These are phyloP conservation scores for Cardamine resedifolia DNA, from an alignment of 345 rosid genomes.

Conservation along the genomic window DNA sequence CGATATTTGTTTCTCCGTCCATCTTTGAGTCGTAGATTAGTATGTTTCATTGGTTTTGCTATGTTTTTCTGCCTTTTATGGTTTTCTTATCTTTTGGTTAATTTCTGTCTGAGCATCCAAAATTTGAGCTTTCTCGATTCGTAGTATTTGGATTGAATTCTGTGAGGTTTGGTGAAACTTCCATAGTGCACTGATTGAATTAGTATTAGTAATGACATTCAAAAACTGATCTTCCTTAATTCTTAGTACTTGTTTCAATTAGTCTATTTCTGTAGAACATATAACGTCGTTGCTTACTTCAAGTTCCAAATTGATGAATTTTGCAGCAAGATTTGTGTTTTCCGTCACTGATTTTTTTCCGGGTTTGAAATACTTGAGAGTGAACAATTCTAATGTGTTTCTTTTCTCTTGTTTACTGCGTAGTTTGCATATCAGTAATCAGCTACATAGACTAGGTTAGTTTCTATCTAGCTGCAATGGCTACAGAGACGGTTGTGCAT, in stretches of 20 bases:
- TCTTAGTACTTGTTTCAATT: not conserved
- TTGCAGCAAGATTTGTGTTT: constrained; percentile 17
- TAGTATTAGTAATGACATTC: not conserved
- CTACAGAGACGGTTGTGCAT: constrained; percentile 25
- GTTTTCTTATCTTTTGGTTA: not conserved
- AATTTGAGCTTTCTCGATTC: constrained; percentile 3
- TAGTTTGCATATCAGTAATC: constrained; percentile 9
- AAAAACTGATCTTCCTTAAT: not conserved
- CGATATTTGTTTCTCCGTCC: not conserved
- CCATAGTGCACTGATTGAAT: not conserved
- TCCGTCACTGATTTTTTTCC: not conserved
- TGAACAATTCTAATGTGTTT: not conserved
- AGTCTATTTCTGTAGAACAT: not conserved
- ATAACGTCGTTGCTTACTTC: not conserved
- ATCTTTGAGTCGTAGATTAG: not conserved
- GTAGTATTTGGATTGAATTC: not conserved
- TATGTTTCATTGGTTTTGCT: constrained; percentile 1
- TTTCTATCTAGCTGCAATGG: constrained; percentile 19
- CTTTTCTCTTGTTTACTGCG: not conserved
- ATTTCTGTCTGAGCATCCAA: not conserved
- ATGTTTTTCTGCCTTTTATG: not conserved
- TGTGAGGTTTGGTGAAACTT: not conserved
- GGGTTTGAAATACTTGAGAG: not conserved
- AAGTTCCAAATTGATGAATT: not conserved
- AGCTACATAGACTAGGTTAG: not conserved